A percentile compares a stretch with the other conserved stretches of the same genome.
phyloP scores from a whole-genome alignment of 495 filamentous ascomycete species.

The Acidiella bohemica region DNA sequence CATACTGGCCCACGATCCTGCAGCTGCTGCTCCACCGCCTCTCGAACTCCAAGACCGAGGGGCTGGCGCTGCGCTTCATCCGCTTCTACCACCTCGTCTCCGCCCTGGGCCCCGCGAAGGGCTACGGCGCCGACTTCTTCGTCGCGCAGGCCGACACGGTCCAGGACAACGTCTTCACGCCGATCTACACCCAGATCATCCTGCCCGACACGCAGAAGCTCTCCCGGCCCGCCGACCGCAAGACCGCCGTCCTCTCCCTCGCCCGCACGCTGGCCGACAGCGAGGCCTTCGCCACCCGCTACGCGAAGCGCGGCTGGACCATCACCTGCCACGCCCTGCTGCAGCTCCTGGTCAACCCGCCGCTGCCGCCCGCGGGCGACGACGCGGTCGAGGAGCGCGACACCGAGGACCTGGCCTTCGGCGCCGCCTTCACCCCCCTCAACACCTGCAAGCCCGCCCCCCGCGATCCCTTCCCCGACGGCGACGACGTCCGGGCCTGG shows the following conservation, averaged over 20 bases:
- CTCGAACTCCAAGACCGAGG: constrained; percentile 63
- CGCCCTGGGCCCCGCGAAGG: constrained; percentile 56
- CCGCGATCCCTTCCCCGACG: constrained; percentile 69
- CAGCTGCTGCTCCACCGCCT: constrained; percentile 71
- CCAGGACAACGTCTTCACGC: constrained; percentile 66
- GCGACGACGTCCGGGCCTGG: constrained; percentile 66
- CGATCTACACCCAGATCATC: constrained; percentile 71
- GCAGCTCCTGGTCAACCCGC: constrained; percentile 76
- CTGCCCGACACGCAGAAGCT: constrained; percentile 79
- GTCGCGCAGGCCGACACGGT: constrained; percentile 66
- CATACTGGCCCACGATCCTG: constrained; percentile 68
- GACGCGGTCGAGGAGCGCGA: constrained; percentile 47
- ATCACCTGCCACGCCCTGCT: constrained; percentile 75
- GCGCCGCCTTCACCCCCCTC: constrained; percentile 80
- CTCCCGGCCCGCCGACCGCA: constrained; percentile 76
- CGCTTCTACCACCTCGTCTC: constrained; percentile 88
- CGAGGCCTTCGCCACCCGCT: constrained; percentile 56
- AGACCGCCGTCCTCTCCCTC: constrained; percentile 81
- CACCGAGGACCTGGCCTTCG: constrained; percentile 74
- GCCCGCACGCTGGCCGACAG: constrained; percentile 81
- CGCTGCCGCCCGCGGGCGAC: constrained; percentile 37
- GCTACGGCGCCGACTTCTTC: constrained; percentile 80
- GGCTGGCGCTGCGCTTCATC: constrained; percentile 65
- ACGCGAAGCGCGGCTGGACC: constrained; percentile 71
- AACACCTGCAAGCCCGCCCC: constrained; percentile 64